Evolutionary conservation across 441 rosid species (phyloP).

Genomic region (Melastoma candidum): DNA sequence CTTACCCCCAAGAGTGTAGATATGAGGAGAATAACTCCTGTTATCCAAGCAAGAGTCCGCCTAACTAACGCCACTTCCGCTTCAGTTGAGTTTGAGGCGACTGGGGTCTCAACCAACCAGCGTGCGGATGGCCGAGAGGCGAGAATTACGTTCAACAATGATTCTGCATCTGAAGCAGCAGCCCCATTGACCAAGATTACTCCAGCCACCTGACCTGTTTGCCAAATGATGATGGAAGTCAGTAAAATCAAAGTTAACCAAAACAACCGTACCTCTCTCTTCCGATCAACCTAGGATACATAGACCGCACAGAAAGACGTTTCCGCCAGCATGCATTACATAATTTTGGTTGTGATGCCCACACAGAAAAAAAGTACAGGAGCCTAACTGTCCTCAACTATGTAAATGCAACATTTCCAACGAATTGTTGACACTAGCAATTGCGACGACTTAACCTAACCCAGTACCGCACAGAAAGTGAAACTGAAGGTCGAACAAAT

Average conservation of each 20-base stretch:
- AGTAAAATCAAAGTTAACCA: neutral
- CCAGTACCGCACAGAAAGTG: too few relatives aligned
- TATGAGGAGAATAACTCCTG: slow-evolving; percentile 85
- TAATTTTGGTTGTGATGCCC: too few relatives aligned
- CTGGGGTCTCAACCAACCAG: slow-evolving; percentile 53
- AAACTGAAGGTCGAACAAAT: too few relatives aligned
- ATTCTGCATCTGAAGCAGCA: slow-evolving; percentile 35
- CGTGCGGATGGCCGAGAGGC: slow-evolving; percentile 46
- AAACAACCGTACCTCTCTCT: neutral
- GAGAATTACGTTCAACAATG: slow-evolving; percentile 33
- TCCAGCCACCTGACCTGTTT: slow-evolving; percentile 84
- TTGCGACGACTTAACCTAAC: too few relatives aligned
- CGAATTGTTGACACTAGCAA: too few relatives aligned
- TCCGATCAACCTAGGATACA: too few relatives aligned
- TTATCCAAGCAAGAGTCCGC: slow-evolving; percentile 84
- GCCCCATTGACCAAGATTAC: slow-evolving; percentile 43
- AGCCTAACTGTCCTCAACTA: too few relatives aligned
- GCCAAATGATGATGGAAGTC: neutral
- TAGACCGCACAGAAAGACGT: too few relatives aligned
- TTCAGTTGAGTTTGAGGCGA: slow-evolving; percentile 16
- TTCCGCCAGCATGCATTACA: too few relatives aligned
- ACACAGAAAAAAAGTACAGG: too few relatives aligned
- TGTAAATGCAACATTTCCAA: too few relatives aligned
- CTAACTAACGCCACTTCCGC: slow-evolving; percentile 57
- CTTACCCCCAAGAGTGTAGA: slow-evolving; percentile 95